phyloP scores from a whole-genome alignment of 768 basidiomycete genomes.

The Ephemerocybe angulata region DNA sequence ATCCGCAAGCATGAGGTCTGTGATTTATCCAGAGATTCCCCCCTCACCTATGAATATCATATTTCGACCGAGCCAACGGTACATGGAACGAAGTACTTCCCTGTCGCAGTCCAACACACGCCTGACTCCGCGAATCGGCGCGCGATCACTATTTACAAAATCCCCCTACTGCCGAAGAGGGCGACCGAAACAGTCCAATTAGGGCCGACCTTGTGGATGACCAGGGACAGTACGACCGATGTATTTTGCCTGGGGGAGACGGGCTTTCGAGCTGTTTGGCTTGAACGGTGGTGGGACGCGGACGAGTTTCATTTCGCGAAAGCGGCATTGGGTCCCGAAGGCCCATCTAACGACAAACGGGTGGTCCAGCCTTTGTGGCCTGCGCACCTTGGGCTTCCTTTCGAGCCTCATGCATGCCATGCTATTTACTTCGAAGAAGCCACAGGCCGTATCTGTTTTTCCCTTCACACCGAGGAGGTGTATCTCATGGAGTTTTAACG shows the following conservation, averaged over 20 bases:
- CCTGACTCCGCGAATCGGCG: background rate
- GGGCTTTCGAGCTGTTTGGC: constrained; percentile 8
- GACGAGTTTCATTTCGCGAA: constrained; percentile 10
- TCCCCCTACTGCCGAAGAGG: background rate
- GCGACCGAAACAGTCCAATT: background rate
- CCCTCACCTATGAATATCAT: background rate
- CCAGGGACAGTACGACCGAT: background rate
- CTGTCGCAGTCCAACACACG: background rate
- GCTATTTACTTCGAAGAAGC: constrained; percentile 13
- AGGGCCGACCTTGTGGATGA: background rate
- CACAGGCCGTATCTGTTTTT: constrained; percentile 9
- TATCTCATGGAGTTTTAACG: constrained; percentile 15
- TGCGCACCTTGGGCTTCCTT: constrained; percentile 11
- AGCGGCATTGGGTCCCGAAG: background rate
- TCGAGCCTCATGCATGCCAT: constrained; percentile 7
- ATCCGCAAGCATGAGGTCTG: background rate
- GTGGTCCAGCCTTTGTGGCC: constrained; percentile 7
- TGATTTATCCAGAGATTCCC: background rate
- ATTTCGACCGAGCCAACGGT: background rate
- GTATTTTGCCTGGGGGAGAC: constrained; percentile 8
- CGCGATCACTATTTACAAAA: background rate
- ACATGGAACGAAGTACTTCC: background rate
- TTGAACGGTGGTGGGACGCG: constrained; percentile 11
- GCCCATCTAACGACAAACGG: background rate
- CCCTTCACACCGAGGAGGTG: constrained; percentile 12